Evolutionary conservation across 148 eudicot genomes (phyloP).

Genomic region (Heliamphora exappendiculata): DNA sequence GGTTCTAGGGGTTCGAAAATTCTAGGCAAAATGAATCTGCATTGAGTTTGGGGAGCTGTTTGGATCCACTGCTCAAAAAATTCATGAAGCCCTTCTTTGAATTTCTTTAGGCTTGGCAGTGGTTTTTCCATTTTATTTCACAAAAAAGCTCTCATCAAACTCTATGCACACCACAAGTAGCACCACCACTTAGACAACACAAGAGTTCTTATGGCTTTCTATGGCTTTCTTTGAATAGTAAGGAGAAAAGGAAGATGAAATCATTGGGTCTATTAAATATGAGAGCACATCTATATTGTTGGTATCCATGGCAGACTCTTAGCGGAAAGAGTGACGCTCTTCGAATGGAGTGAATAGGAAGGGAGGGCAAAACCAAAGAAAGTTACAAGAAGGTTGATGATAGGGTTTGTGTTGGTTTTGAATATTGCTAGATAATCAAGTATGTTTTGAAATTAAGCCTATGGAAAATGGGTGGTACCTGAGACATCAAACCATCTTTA

Average conservation of each 20-base stretch:
- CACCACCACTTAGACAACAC: slow-evolving; percentile 22
- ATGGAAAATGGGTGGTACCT: no score
- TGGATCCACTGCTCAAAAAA: slow-evolving; percentile 11
- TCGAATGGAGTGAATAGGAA: no score
- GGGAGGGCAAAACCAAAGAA: no score
- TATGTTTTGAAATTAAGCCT: no score
- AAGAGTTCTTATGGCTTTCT: slow-evolving; percentile 26
- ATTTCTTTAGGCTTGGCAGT: background rate
- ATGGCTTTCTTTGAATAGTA: slow-evolving; percentile 38
- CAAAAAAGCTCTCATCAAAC: slow-evolving; percentile 18
- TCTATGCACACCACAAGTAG: slow-evolving; percentile 18
- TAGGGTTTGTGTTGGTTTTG: no score
- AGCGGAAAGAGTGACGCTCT: no score
- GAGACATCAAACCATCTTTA: no score
- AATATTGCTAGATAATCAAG: no score
- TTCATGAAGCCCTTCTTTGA: slow-evolving; percentile 5
- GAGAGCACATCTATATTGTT: slow-evolving; percentile 3
- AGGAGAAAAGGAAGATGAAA: slow-evolving; percentile 23
- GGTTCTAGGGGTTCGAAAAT: slow-evolving; percentile 19
- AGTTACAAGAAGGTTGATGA: no score
- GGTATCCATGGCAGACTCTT: no score
- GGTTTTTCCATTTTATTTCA: background rate
- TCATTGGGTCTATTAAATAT: slow-evolving; percentile 12
- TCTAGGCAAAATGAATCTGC: slow-evolving; percentile 10
- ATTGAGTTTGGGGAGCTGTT: background rate